A percentile compares a stretch with the other conserved stretches of the same genome.
phyloP scores from a whole-genome alignment of 805 yeast genomes.

The Pichia nakasei region DNA sequence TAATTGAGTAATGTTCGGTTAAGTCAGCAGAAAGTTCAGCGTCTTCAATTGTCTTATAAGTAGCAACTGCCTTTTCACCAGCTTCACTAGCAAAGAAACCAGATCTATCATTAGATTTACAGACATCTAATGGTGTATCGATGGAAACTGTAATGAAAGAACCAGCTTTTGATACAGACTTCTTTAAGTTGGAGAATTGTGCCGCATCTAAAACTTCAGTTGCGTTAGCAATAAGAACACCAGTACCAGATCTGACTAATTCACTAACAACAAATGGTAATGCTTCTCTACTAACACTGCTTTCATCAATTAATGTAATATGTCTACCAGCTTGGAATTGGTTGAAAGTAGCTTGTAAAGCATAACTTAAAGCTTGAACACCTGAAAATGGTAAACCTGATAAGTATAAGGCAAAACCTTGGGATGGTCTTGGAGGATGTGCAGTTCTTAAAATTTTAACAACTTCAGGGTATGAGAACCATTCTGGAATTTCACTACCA shows the following conservation, averaged over 20 bases:
- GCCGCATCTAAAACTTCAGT: slow-evolving; percentile 35
- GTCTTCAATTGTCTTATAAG: slow-evolving; percentile 38
- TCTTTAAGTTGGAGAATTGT: slow-evolving; percentile 35
- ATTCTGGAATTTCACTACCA: slow-evolving; percentile 85
- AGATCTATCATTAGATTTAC: slow-evolving; percentile 39
- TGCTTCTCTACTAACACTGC: slow-evolving; percentile 25
- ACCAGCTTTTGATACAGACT: slow-evolving; percentile 39
- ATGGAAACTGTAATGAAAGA: slow-evolving; percentile 44
- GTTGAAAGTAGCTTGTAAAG: slow-evolving; percentile 82
- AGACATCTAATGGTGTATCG: slow-evolving; percentile 38
- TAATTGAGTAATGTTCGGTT: slow-evolving; percentile 42
- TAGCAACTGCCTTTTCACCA: slow-evolving; percentile 33
- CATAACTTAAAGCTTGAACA: slow-evolving; percentile 61
- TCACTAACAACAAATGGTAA: slow-evolving; percentile 64
- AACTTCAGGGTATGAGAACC: slow-evolving; percentile 97
- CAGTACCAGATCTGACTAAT: slow-evolving; percentile 83
- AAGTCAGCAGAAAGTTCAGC: slow-evolving; percentile 53
- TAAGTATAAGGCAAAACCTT: slow-evolving; percentile 77
- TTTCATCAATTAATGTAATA: slow-evolving; percentile 45
- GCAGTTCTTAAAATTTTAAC: slow-evolving; percentile 84
- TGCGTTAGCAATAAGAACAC: slow-evolving; percentile 62
- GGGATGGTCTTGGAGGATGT: slow-evolving; percentile 84
- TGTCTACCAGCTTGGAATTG: slow-evolving; percentile 83
- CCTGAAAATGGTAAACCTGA: slow-evolving; percentile 54
- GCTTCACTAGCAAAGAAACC: slow-evolving; percentile 39